Base-by-base conservation (phyloP, 148 eudicot genomes). In the Nepenthes mirabilis region DNA sequence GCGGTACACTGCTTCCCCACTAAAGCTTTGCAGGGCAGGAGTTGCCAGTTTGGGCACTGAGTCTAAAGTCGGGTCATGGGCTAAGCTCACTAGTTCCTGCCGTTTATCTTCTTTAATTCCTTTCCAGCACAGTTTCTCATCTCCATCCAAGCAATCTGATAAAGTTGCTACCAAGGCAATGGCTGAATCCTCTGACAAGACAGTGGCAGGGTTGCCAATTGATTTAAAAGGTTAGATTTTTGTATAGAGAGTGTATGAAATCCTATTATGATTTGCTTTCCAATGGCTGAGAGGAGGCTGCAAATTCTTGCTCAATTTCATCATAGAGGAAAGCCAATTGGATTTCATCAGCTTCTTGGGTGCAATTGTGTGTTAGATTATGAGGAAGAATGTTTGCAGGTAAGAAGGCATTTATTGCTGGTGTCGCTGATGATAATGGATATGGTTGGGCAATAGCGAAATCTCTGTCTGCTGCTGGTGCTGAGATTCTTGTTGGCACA, bases 391-490 rank as follows among this genome's bases (percentile, higher is more conserved):
- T 49, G 14, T 50, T 48, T 7, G 32, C 51, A 91, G 97, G 97
- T 65, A 87, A 91, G 73, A 83, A 88, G 70, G 97, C 97, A 56
- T 90, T 90, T 69, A 84, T 90, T 48, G 97, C 97, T 52, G 97
- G 97, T 36, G 70, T 90, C 61, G 95, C 97, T 68, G 97, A 90
- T 77, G 97, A 90, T 74, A 90, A 78, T 65, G 97, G 97, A 70
- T 90, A 90, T 70, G 97, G 97, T 67, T 90, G 97, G 97, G 97
- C 97, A 45, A 90, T 90, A 59, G 97, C 97, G 36, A 90, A 85
- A 60, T 87, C 97, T 59, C 75, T 90, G 53, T 91, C 91, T 58
- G 97, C 97, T 63, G 97, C 97, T 63, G 97, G 97, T 79, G 97
- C 97, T 64, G 97, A 90, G 81, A 84, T 90, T 86, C 85, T 90